Conservation (phyloP, 1,284 basidiomycete genomes). For the Puccinia triticina region DNA sequence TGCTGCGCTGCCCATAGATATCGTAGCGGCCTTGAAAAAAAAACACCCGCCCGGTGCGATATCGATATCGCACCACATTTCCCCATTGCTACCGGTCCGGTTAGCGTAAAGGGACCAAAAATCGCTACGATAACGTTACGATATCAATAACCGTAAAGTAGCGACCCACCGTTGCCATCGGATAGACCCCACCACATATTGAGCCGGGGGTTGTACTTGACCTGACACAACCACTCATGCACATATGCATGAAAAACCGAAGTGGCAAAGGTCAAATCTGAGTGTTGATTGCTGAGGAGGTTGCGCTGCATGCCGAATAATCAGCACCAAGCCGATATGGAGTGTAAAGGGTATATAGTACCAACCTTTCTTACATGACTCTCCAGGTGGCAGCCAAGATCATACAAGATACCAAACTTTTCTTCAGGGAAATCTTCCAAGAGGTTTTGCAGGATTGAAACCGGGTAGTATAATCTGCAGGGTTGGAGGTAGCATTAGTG, state of each 20-base stretch:
- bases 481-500: no score
- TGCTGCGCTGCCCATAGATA: no score
- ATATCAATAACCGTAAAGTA: no score
- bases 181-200: background rate
- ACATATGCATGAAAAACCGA: slow-evolving; percentile 21
- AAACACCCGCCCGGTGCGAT: no score
- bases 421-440: background rate
- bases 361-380: background rate
- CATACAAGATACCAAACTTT: background rate
- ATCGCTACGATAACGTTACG: no score
- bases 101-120: no score
- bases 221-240: slow-evolving; percentile 6
- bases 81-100: no score
- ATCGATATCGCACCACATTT: no score
- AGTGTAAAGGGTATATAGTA: background rate
- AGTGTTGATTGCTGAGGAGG: background rate
- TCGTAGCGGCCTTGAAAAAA: no score
- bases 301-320: background rate
- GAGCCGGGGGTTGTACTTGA: slow-evolving; percentile 2
- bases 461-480: background rate
- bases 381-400: background rate
- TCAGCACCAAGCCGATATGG: background rate
- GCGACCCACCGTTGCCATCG: no score
- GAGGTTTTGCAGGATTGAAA: background rate
- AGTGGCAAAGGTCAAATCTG: background rate